Evolutionary conservation across 208 protist genomes (phyloP), one percentile per base, ranked within the genome.

Genomic region (Trypanosoma cruzi): DNA sequence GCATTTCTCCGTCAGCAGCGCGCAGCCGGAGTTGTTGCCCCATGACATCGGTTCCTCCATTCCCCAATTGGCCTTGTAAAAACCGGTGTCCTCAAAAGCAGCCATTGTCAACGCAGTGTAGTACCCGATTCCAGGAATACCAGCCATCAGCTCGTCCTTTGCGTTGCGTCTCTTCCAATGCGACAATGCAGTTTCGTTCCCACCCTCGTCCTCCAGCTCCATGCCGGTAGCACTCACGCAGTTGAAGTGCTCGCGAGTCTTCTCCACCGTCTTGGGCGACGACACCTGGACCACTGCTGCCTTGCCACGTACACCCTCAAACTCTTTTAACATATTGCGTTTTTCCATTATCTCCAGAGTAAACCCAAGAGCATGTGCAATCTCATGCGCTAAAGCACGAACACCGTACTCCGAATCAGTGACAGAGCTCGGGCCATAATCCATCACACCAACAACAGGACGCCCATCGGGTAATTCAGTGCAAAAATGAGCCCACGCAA

Each of bases 361-460:
- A 24, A 56, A 31, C 11, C 90, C 93, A 29, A 96, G 67, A 28
- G 88, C 80, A 77, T 96, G 93, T 16, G 85, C 65, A 0, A 95
- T 67, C 75, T 96, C 91, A 64, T 97, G 93, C 4, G 79, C 64
- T 6, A 89, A 53, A 16, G 50, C 50, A 48, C 77, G 75, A n/a
- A n/a, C n/a, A n/a, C n/a, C n/a, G n/a, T n/a, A n/a, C n/a, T n/a
- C n/a, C n/a, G n/a, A n/a, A n/a, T n/a, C n/a, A n/a, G n/a, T n/a
- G n/a, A n/a, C n/a, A n/a, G n/a, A n/a, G n/a, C n/a, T n/a, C n/a
- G n/a, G n/a, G n/a, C n/a, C n/a, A n/a, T n/a, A n/a, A n/a, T n/a
- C n/a, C n/a, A n/a, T n/a, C n/a, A n/a, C n/a, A 29, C 73, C 86
- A 8, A 79, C 73, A 10, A 78, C 40, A 3, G 81, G 81, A 1